Evolutionary conservation across 202 grass and related monocot species (phyloP), one percentile per base, ranked within the genome.

Genomic region (Brachypodium distachyon): DNA sequence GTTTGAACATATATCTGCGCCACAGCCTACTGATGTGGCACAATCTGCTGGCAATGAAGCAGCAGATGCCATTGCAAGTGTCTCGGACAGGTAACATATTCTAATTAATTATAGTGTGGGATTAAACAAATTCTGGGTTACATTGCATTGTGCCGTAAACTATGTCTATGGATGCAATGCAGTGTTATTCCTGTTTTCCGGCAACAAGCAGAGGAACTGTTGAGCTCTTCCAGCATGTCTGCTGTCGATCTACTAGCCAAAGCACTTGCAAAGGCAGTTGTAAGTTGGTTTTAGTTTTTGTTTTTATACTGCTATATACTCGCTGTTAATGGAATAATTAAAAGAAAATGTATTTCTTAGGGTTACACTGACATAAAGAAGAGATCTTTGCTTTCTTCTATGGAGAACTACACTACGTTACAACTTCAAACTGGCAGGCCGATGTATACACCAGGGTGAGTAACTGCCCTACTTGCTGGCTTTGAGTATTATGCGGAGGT

Each of bases 301-400:
- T 49, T 14, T 14, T 72, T 37, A 10, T 36, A 16, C 6, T 43
- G 67, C 38, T 69, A 58, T 69, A 58, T 46, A 44, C 31, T 81
- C 1, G 5, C 7, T 78, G 61, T 62, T 48, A 48, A 69, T 12
- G 4, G 4, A 10, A 6, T 82, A 78, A 19, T 67, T 73, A 81
- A 83, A 32, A 2, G 10, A 22, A 54, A 56, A 77, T 78, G 4
- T 73, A 13, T 85, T 51, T 70, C 32, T 50, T 65, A 96, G 96
- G 96, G 96, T 7, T 99, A 93, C 60, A 87, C 77, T 41, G 90
- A 99, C 81, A 99, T 99, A 81, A 99, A 99, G 70, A 99, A 91
- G 64, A 90, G 96, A 56, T 99, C 96, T 2, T 71, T 99, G 67
- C 87, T 99, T 26, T 93, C 92, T 51, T 91, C 87, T 6, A 91